Percentiles rank a stretch among this genome's conserved stretches.
Evolutionary conservation across 805 yeast genomes (phyloP).

Genomic region (Yarrowia sp.): DNA sequence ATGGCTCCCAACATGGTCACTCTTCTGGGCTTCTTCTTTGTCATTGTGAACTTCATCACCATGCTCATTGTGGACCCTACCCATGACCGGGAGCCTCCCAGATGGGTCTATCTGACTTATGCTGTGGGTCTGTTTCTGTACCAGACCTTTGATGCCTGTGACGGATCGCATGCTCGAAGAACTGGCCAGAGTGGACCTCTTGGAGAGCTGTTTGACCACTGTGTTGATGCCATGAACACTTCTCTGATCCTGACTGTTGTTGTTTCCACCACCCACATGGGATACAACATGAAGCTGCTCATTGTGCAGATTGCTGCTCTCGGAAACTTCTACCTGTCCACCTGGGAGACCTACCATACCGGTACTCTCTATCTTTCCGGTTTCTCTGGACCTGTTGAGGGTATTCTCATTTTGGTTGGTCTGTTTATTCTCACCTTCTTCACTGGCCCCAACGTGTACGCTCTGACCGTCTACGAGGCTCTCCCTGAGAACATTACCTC

Average conservation of each 20-base stretch:
- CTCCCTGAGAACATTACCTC: neutral
- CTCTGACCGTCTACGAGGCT: constrained; percentile 40
- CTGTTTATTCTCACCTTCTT: constrained; percentile 62
- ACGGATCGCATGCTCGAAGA: constrained; percentile 91
- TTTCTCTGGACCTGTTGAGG: constrained; percentile 94
- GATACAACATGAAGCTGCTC: constrained; percentile 57
- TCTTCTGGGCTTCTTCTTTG: constrained; percentile 69
- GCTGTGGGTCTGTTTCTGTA: constrained; percentile 83
- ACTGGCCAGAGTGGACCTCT: constrained; percentile 94
- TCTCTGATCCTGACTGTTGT: constrained; percentile 67
- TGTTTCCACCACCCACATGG: constrained; percentile 65
- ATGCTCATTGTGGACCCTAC: constrained; percentile 73
- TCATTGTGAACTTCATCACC: constrained; percentile 57
- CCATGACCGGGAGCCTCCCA: constrained; percentile 56
- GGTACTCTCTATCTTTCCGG: constrained; percentile 72
- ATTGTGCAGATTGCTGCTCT: constrained; percentile 36
- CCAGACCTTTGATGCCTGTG: constrained; percentile 95
- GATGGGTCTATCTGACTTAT: constrained; percentile 72
- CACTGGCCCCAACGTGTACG: constrained; percentile 70
- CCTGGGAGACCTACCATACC: constrained; percentile 96
- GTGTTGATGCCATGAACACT: constrained; percentile 66
- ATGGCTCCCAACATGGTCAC: constrained; percentile 63
- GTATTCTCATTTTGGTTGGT: constrained; percentile 61
- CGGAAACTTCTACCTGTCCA: constrained; percentile 74
- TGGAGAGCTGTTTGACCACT: constrained; percentile 92